Conservation (phyloP, 1,139 yeast genomes). For the Wickerhamiella pararugosa region DNA sequence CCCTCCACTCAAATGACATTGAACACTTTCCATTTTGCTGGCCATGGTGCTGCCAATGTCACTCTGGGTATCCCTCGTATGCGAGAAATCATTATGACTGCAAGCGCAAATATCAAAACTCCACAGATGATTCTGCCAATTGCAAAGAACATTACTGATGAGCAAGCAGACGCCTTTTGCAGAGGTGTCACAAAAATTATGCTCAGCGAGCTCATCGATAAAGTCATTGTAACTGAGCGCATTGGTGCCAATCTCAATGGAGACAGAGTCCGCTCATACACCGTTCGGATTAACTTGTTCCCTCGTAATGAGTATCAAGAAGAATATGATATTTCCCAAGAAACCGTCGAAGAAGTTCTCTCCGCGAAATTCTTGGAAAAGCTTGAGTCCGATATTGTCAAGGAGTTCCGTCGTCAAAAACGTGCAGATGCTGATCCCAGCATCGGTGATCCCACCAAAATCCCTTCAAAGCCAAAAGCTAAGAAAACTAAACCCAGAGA, state of each 20-base stretch:
- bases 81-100: constrained; percentile 99
- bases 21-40: constrained; percentile 99
- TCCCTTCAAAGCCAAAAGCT: constrained; percentile 33
- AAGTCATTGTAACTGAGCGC: constrained; percentile 66
- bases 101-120: constrained; percentile 84
- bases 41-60: constrained; percentile 99
- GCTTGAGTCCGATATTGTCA: constrained; percentile 57
- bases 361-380: constrained; percentile 48
- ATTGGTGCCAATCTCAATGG: constrained; percentile 53
- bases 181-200: constrained; percentile 75
- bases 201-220: constrained; percentile 78
- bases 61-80: constrained; percentile 99
- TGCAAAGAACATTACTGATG: constrained; percentile 61
- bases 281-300: constrained; percentile 60
- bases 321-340: constrained; percentile 78
- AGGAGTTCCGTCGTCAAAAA: constrained; percentile 75
- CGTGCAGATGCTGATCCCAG: constrained; percentile 28
- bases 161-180: constrained; percentile 84
- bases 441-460: constrained; percentile 12
- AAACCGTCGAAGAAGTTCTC: constrained; percentile 59
- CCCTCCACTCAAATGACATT: constrained; percentile 99
- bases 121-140: constrained; percentile 97
- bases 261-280: constrained; percentile 53
- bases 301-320: constrained; percentile 61
- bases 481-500: constrained; percentile 23